Percentiles rank a stretch among this genome's conserved stretches.
Conservation (phyloP, 1,139 yeast species). For the Magnusiomyces ingens region DNA sequence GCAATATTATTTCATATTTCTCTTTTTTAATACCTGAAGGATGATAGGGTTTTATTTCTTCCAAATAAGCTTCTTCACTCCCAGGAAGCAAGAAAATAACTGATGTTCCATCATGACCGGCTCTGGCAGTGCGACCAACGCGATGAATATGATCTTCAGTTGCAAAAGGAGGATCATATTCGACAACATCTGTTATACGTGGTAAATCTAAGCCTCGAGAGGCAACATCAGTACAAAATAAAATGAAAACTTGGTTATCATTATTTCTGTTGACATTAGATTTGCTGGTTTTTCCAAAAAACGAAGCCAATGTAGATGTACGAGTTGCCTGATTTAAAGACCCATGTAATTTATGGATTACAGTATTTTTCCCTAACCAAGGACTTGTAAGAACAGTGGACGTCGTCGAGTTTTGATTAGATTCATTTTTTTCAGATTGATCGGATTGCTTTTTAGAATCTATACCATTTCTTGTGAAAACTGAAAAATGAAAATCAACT, state of each 20-base stretch:
- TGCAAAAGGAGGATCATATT: constrained; percentile 89
- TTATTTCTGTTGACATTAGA: constrained; percentile 29
- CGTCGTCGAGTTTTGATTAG: constrained; percentile 19
- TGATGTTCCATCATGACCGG: constrained; percentile 70
- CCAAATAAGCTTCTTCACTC: constrained; percentile 76
- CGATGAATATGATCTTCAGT: constrained; percentile 91
- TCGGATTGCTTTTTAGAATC: constrained; percentile 25
- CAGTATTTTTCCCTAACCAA: constrained; percentile 41
- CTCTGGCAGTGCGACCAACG: constrained; percentile 95
- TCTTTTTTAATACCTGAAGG: constrained; percentile 49
- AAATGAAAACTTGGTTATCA: constrained; percentile 47
- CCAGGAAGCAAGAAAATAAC: constrained; percentile 79
- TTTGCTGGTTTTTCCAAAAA: constrained; percentile 38
- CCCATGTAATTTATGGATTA: constrained; percentile 82
- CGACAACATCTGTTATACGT: constrained; percentile 67
- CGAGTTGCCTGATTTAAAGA: constrained; percentile 78
- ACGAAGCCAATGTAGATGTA: constrained; percentile 64
- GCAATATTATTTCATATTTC: constrained; percentile 47
- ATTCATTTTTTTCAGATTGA: constrained; percentile 20
- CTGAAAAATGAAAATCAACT: constrained; percentile 82
- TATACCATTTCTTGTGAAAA: constrained; percentile 44
- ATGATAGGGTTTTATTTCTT: constrained; percentile 51
- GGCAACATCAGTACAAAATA: constrained; percentile 88
- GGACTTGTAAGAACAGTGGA: constrained; percentile 50
- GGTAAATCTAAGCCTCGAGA: constrained; percentile 88